These are phyloP conservation scores for Candida boidinii DNA, from an alignment of 805 yeast species.

Conservation along the genomic window DNA sequence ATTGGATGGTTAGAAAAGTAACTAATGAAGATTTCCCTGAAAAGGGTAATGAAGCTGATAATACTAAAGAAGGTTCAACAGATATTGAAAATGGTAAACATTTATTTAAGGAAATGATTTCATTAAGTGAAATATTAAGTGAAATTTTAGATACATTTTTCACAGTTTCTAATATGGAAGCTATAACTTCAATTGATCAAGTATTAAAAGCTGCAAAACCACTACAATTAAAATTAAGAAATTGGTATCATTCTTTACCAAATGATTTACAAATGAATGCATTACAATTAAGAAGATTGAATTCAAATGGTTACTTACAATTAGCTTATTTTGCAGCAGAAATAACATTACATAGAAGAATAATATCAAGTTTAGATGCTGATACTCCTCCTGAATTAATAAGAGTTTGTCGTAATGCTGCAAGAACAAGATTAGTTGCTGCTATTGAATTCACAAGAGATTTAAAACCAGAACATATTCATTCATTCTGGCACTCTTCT, in stretches of 20 bases:
- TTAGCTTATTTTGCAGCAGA: slow-evolving; percentile 87
- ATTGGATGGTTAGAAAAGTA: slow-evolving; percentile 73
- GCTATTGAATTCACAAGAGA: slow-evolving; percentile 73
- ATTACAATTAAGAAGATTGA: slow-evolving; percentile 51
- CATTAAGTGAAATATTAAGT: slow-evolving; percentile 57
- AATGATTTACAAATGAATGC: slow-evolving; percentile 53
- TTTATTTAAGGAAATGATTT: slow-evolving; percentile 59
- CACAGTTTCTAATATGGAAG: slow-evolving; percentile 56
- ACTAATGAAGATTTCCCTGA: slow-evolving; percentile 76
- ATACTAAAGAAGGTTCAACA: slow-evolving; percentile 45
- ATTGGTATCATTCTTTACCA: slow-evolving; percentile 73
- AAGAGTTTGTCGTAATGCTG: slow-evolving; percentile 76
- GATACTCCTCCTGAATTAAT: slow-evolving; percentile 45
- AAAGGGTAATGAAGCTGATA: slow-evolving; percentile 33
- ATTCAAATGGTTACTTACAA: slow-evolving; percentile 72
- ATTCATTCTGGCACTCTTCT: slow-evolving; percentile 85
- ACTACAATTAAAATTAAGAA: slow-evolving; percentile 56
- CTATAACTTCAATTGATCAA: slow-evolving; percentile 50
- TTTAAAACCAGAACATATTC: slow-evolving; percentile 74
- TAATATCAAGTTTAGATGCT: slow-evolving; percentile 41
- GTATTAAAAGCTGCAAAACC: slow-evolving; percentile 77
- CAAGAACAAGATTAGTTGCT: slow-evolving; percentile 71
- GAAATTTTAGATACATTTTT: slow-evolving; percentile 68
- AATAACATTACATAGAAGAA: slow-evolving; percentile 74
- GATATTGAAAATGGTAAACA: slow-evolving; percentile 66